Base-by-base conservation (phyloP, 441 rosid genomes). In the Arabidopsis hybrid region DNA sequence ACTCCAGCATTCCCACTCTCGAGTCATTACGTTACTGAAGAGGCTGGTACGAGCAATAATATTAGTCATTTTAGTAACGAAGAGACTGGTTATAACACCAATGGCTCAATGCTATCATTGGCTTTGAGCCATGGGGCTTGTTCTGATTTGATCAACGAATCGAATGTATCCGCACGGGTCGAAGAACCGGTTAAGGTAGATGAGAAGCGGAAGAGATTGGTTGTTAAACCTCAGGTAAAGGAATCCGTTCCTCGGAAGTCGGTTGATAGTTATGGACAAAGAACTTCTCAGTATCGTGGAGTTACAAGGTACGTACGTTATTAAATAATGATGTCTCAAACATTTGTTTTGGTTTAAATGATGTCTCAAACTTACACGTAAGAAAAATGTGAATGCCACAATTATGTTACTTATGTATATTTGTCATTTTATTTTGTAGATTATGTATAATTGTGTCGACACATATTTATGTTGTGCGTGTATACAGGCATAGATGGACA, bases 281-380 rank as follows among this genome's bases (percentile, higher is more conserved):
- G 93, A 71, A 88, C 93, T 43, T 88, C 93, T 63, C 88, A 79
- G 59, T 88, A 88, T 80, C 88, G 93, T 49, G 93, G 93, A 50
- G 93, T 88, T 12, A 88, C 93, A 14, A 88, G 86, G 93, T 86
- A 58, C 18, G 36, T 35, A 29, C 17, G 40, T 66, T 12, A 13
- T 69, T 10, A 34, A 43, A 50, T 63, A 13, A 40, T 11, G 31
- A 53, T 26, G 17, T 26, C 67, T 70, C 50, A 39, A 8, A 39
- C 42, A 21, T 38, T 29, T 31, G 0, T 31, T 31, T 31, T 31
- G 32, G 5, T 31, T 31, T 4, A 31, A 31, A 31, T 31, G 26
- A 31, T 47, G 51, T 1, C 21, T 47, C 51, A 64, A 63, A 63
- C 55, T 63, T 53, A 42, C 70, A 43, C 31, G 57, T 40, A 52